These are phyloP conservation scores for Elsinoe ampelina DNA, from an alignment of 2,329 filamentous ascomycete genomes.

Conservation along the genomic window DNA sequence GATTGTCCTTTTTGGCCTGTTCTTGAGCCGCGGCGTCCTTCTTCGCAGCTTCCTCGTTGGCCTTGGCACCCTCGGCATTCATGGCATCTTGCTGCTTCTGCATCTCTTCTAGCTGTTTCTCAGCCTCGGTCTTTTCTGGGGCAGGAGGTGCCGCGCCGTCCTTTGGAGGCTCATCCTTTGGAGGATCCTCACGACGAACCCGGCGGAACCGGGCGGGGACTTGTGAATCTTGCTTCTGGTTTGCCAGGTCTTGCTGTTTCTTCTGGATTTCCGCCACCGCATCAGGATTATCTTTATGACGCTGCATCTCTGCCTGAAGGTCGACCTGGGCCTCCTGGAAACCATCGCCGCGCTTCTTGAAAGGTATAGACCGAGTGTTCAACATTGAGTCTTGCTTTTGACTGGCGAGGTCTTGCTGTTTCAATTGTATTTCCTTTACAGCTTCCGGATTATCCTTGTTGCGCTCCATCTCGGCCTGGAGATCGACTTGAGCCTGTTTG, in stretches of 20 bases:
- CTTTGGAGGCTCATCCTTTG: neutral
- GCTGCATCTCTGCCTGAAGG: neutral
- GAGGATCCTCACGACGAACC: neutral
- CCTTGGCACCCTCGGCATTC: neutral
- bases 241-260: neutral
- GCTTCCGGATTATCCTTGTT: neutral
- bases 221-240: neutral
- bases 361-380: neutral
- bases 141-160: neutral
- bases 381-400: neutral
- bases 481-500: neutral
- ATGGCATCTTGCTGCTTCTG: neutral
- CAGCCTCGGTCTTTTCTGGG: neutral
- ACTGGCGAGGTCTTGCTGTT: neutral
- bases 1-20: neutral
- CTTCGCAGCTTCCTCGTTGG: neutral
- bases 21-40: neutral
- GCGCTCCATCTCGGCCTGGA: neutral
- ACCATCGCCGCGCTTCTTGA: neutral
- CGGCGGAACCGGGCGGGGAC: neutral
- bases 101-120: neutral
- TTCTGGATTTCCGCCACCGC: neutral
- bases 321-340: neutral
- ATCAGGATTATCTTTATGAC: neutral
- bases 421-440: neutral